A percentile compares a stretch with the other conserved stretches of the same genome.
These are phyloP conservation scores for Pseudonitzschia multiseries DNA, from an alignment of 108 stramenopile species.

Conservation along the genomic window DNA sequence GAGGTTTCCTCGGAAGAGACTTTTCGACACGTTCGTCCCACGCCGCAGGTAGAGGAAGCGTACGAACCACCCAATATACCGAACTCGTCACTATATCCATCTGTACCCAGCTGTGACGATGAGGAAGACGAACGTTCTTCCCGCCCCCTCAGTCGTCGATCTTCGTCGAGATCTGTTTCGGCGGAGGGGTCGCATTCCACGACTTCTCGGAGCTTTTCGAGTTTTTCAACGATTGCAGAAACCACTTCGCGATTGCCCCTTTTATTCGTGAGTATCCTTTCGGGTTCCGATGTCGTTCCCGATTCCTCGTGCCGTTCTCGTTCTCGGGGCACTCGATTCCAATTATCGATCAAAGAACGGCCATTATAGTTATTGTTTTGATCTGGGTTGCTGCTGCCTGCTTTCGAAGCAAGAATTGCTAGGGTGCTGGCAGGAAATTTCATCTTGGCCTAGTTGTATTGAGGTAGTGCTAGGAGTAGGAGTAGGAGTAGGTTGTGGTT, in stretches of 20 bases:
- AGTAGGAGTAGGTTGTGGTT: no score
- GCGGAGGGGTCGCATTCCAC: not conserved
- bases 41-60: not conserved
- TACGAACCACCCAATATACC: not conserved
- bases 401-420: not conserved
- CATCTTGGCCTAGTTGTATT: not conserved
- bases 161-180: not conserved
- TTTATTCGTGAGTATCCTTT: not conserved
- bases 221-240: not conserved
- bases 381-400: no score
- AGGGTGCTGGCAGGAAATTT: not conserved
- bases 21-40: slow-evolving; percentile 4
- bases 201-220: not conserved
- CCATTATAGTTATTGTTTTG: not conserved
- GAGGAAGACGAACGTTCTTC: no score
- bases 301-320: not conserved
- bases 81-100: not conserved
- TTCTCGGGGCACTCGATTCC: not conserved
- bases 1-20: not conserved
- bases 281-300: not conserved
- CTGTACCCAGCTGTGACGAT: not conserved
- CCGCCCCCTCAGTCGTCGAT: not conserved
- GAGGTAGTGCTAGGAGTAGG: no score
- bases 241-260: not conserved
- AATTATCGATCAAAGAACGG: not conserved